Base-by-base conservation (phyloP, 192 early-diverging fungal genomes). In the Entomortierella chlamydospora region DNA sequence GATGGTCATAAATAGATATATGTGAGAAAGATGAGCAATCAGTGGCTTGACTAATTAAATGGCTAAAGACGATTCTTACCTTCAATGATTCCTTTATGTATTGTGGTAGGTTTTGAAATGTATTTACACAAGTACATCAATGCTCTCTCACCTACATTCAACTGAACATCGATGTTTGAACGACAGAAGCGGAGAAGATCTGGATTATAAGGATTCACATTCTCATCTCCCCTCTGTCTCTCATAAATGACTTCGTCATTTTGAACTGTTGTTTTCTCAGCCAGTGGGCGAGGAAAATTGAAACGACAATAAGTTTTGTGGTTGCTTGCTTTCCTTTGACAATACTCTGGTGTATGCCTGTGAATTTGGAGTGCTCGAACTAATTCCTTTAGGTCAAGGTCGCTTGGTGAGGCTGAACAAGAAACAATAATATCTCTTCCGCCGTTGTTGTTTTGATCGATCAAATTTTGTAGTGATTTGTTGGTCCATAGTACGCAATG, bases 111-210 rank as follows among this genome's bases (percentile, higher is more conserved):
- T 25, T 51, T 25, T 18, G 50, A 22, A n/a, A 64, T 53, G 30
- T 64, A 64, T 23, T 64, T 64, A 2, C 25, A 50, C 3, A 64
- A 31, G 33, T 52, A 64, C 1, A 4, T 2, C 7, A 64, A 30
- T 34, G 61, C 30, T 3, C 29, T 6, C 1, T 13, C 22, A 7
- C 61, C 61, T 5, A 4, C 8, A 47, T 64, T 64, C 9, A 64
- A 47, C 33, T 52, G 45, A 4, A 64, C 34, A 41, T 64, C 61
- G 18, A 64, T 52, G 31, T 64, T 52, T 37, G 49, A 64, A 2
- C 31, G 30, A 53, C 22, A 50, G 31, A 34, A 64, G 2, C 30
- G 30, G 1, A 64, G 61, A 5, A 64, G 8, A 29, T 64, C n/a
- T 2, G 61, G 30, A 43, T 64, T 64, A 23, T 64, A 64, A 9